Evolutionary conservation across 257 asterid genomes (phyloP).

Genomic region (Ilex asprella): DNA sequence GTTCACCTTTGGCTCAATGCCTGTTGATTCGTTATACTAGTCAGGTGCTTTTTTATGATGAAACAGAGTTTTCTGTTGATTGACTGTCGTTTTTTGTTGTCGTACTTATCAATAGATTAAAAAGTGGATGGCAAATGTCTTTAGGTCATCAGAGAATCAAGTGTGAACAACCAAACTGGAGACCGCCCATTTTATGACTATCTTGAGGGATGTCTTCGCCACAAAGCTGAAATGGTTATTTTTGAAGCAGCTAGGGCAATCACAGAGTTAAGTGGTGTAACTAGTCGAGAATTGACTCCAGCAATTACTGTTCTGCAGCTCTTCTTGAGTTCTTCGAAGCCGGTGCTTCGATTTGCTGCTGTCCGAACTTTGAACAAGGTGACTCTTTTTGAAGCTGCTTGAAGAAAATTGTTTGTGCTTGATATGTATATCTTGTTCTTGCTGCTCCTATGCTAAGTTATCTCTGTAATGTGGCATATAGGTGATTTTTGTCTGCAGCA

Average conservation of each 20-base stretch:
- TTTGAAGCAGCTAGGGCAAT: slow-evolving; percentile 98
- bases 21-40: slow-evolving; percentile 89
- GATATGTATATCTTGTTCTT: too few relatives aligned
- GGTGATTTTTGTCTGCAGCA: too few relatives aligned
- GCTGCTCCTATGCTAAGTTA: too few relatives aligned
- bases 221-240: slow-evolving; percentile 94
- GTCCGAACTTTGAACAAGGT: slow-evolving; percentile 94
- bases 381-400: slow-evolving; percentile 12
- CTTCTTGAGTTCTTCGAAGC: slow-evolving; percentile 87
- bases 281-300: slow-evolving; percentile 86
- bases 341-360: slow-evolving; percentile 95
- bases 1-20: slow-evolving; percentile 94
- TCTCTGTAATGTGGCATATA: too few relatives aligned
- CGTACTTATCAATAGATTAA: slow-evolving; percentile 7
- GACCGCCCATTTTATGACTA: slow-evolving; percentile 94
- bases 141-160: slow-evolving; percentile 84
- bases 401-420: too few relatives aligned
- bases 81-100: slow-evolving; percentile 12
- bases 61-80: slow-evolving; percentile 7
- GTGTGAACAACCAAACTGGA: slow-evolving; percentile 58
- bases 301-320: slow-evolving; percentile 90
- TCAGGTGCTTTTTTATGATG: slow-evolving; percentile 44
- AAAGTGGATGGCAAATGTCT: slow-evolving; percentile 11
- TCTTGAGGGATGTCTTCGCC: slow-evolving; percentile 91
- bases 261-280: slow-evolving; percentile 73